These are phyloP conservation scores for Syzygium jambos DNA, from an alignment of 345 rosid species.

Conservation along the genomic window DNA sequence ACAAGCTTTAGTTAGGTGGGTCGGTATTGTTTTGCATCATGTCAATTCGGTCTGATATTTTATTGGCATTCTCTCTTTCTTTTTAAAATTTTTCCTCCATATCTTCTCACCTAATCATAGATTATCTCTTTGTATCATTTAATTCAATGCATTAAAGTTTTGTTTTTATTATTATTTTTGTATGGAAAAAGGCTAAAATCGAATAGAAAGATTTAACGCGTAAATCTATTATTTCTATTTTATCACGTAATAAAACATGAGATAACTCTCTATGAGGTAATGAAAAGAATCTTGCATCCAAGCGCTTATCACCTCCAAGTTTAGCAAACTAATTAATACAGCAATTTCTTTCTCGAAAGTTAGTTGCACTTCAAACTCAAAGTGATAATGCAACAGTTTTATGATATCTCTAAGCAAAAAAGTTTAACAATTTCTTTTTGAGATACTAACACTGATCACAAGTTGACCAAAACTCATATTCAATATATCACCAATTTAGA, in stretches of 20 bases:
- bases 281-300: no score
- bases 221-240: no score
- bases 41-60: neutral
- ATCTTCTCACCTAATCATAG: neutral
- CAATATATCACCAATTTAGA: conserved; percentile 52
- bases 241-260: no score
- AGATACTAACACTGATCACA: neutral
- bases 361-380: no score
- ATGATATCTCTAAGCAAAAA: neutral
- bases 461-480: neutral
- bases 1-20: neutral
- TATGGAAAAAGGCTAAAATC: no score
- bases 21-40: neutral
- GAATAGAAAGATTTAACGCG: no score
- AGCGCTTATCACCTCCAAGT: no score
- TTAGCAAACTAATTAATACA: no score
- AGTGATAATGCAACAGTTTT: no score
- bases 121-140: neutral
- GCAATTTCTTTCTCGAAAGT: no score
- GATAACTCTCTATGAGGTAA: no score
- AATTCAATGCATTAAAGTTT: neutral
- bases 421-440: neutral
- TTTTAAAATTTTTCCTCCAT: neutral
- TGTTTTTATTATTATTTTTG: no score
- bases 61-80: neutral